Conservation (phyloP, 129 eudicot genomes). For the Lactuca saligna region DNA sequence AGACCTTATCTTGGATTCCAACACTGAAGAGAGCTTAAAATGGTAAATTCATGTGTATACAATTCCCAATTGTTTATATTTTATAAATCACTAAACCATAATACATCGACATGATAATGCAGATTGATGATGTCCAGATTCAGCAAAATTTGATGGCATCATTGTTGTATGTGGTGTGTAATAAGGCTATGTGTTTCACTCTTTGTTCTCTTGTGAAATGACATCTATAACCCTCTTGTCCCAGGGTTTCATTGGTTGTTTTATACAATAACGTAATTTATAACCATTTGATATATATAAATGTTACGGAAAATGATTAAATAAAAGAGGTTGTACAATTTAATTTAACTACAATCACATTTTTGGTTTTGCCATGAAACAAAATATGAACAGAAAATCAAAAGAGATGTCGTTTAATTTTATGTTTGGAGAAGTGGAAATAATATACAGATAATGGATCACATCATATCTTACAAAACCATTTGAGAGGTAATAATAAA, state of each 20-base stretch:
- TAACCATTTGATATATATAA: too few relatives aligned
- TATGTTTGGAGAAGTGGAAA: constrained; percentile 15
- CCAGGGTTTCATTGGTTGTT: constrained; percentile 1
- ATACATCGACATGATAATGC: constrained; percentile 15
- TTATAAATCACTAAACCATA: neutral
- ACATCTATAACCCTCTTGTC: constrained; percentile 15
- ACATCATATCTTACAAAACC: constrained; percentile 12
- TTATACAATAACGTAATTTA: too few relatives aligned
- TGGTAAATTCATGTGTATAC: constrained; percentile 29
- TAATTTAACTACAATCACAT: too few relatives aligned
- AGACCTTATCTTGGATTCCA: constrained; percentile 49
- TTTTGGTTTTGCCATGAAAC: neutral
- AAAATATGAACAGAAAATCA: neutral
- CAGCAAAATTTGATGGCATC: constrained; percentile 7
- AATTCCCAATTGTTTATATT: neutral
- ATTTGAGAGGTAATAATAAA: neutral
- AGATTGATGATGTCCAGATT: constrained; percentile 21
- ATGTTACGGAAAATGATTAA: too few relatives aligned
- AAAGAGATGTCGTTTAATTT: neutral
- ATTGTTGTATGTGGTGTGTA: neutral
- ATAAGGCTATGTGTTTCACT: constrained; percentile 21
- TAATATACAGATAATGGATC: constrained; percentile 27
- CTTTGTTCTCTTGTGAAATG: constrained; percentile 23
- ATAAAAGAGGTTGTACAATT: too few relatives aligned
- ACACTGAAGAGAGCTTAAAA: constrained; percentile 25